Conservation (phyloP, 441 rosid species). For the Breynia disticha region DNA sequence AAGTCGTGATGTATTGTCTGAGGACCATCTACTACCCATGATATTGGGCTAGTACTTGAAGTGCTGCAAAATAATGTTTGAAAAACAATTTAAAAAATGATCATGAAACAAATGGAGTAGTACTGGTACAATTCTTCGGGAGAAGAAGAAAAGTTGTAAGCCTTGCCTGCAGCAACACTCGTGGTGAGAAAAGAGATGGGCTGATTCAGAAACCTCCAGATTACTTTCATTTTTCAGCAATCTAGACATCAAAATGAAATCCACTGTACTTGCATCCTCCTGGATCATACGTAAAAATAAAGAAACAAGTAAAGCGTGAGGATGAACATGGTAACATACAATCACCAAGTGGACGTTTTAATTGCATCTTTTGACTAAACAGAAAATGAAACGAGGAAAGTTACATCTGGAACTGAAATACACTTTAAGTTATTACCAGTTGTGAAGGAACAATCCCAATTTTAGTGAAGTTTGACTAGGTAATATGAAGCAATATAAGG, state of each 20-base stretch:
- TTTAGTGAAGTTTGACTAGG: no score
- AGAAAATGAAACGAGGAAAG: neutral
- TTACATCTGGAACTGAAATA: neutral
- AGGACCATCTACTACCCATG: conserved; percentile 76
- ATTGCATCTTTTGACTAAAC: neutral
- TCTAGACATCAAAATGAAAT: conserved; percentile 62
- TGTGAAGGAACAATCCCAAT: no score
- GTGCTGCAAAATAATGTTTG: conserved; percentile 23
- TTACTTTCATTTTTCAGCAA: conserved; percentile 26
- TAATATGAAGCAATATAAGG: no score
- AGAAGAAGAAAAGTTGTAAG: neutral
- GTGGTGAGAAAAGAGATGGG: conserved; percentile 61
- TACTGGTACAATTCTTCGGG: no score
- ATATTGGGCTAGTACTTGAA: conserved; percentile 40
- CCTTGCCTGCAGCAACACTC: conserved; percentile 75
- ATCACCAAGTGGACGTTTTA: neutral
- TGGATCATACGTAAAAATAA: conserved; percentile 28
- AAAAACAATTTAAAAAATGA: neutral
- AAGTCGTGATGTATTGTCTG: conserved; percentile 52
- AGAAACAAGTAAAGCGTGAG: neutral
- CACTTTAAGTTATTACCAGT: neutral
- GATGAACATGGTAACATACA: neutral
- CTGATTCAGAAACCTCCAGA: conserved; percentile 31
- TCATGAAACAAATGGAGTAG: no score
- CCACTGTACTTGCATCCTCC: conserved; percentile 48